These are phyloP conservation scores for Barbatosphaeria neglecta DNA, from an alignment of 495 filamentous ascomycete genomes.

Conservation along the genomic window DNA sequence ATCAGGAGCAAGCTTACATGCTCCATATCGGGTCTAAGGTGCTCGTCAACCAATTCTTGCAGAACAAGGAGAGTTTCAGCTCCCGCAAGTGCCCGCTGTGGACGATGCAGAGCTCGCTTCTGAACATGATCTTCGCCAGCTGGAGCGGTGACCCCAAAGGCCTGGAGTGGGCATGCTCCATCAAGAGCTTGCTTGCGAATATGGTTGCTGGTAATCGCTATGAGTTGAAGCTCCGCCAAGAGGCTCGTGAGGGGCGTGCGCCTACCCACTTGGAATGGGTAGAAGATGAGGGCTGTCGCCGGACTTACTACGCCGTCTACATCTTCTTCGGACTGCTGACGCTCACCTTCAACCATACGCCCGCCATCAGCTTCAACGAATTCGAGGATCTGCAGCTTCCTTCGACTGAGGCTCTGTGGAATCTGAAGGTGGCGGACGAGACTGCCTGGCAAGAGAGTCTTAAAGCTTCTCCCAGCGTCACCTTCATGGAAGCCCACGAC, in stretches of 20 bases:
- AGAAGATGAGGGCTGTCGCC: constrained; percentile 89
- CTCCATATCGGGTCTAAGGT: constrained; percentile 97
- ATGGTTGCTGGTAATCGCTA: constrained; percentile 98
- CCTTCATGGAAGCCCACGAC: constrained; percentile 88
- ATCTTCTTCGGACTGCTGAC: constrained; percentile 97
- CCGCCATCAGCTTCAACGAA: constrained; percentile 92
- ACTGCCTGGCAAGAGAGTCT: constrained; percentile 71
- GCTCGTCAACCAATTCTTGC: constrained; percentile 88
- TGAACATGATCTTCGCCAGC: constrained; percentile 99
- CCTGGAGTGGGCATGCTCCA: constrained; percentile 95
- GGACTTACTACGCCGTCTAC: constrained; percentile 98
- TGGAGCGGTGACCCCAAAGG: constrained; percentile 98
- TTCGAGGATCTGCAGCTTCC: constrained; percentile 88
- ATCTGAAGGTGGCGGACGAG: constrained; percentile 68
- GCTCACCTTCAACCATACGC: constrained; percentile 94
- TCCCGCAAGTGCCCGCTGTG: constrained; percentile 96
- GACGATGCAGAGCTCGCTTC: constrained; percentile 90
- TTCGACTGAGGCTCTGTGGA: constrained; percentile 92
- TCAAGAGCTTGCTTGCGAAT: constrained; percentile 93
- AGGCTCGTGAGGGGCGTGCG: constrained; percentile 66
- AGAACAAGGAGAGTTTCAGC: constrained; percentile 97
- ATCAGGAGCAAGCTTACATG: constrained; percentile 89
- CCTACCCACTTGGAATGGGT: constrained; percentile 88
- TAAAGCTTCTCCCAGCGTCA: constrained; percentile 56
- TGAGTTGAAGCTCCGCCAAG: constrained; percentile 82